Percentiles rank a stretch among this genome's conserved stretches.
phyloP scores from a whole-genome alignment of 2,329 filamentous ascomycete genomes.

The Pestalotiopsis sp. region DNA sequence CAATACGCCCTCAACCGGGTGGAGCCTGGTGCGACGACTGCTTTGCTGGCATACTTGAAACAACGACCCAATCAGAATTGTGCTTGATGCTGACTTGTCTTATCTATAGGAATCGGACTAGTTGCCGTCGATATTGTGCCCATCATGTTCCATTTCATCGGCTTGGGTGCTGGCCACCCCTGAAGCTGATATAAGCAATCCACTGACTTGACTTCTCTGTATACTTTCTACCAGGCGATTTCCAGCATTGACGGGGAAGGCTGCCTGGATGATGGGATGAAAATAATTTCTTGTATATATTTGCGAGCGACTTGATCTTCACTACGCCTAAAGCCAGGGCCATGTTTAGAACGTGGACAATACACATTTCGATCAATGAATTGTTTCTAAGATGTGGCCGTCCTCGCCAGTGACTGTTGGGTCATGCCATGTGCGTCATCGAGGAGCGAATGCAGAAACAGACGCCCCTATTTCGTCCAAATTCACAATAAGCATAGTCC shows the following conservation, averaged over 20 bases:
- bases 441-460: no score
- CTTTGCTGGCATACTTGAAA: neutral
- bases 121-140: conserved; percentile 43
- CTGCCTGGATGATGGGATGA: neutral
- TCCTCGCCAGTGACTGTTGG: no score
- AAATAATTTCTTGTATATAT: neutral
- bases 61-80: neutral
- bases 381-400: neutral
- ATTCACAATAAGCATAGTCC: no score
- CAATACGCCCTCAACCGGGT: neutral
- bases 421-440: no score
- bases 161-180: conserved; percentile 34
- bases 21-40: neutral
- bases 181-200: neutral
- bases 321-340: neutral
- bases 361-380: neutral
- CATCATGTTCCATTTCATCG: conserved; percentile 43
- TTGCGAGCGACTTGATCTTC: neutral
- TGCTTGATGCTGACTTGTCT: conserved; percentile 4
- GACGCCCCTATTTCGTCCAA: no score
- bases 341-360: neutral
- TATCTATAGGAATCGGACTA: conserved; percentile 30
- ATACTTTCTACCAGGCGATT: neutral
- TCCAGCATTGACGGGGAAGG: neutral
- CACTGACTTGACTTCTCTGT: no score